A percentile compares a stretch with the other conserved stretches of the same genome.
Conservation (phyloP, 2,329 filamentous ascomycete species). For the Thyridium curvatum region DNA sequence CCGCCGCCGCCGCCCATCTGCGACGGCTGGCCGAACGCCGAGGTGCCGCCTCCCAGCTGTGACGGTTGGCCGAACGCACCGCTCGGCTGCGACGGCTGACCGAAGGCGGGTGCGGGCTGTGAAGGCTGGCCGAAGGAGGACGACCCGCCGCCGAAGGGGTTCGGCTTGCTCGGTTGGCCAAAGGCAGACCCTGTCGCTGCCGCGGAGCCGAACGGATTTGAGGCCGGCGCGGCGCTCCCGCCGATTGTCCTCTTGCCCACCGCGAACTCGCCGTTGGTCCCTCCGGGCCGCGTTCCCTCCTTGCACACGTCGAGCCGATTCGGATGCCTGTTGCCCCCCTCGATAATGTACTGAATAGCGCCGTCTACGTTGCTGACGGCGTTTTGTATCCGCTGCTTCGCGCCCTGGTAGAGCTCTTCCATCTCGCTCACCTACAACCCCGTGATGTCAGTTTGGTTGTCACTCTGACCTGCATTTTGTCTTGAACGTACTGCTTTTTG, state of each 20-base stretch:
- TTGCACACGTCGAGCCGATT: constrained; percentile 64
- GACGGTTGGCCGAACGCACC: constrained; percentile 10
- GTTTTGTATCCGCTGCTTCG: constrained; percentile 66
- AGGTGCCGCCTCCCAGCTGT: constrained; percentile 11
- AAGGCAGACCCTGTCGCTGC: constrained; percentile 19
- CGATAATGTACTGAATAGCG: constrained; percentile 63
- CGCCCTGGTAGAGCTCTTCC: constrained; percentile 54
- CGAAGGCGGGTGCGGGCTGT: constrained; percentile 21
- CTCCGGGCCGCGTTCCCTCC: constrained; percentile 33
- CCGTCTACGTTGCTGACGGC: constrained; percentile 63
- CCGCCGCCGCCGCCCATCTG: constrained; percentile 10
- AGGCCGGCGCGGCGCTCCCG: neutral
- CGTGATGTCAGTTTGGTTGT: constrained; percentile 1
- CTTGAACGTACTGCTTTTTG: constrained; percentile 41
- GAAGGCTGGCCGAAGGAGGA: constrained; percentile 15
- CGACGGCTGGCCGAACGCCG: constrained; percentile 23
- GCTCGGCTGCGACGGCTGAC: constrained; percentile 20
- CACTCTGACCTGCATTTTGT: constrained; percentile 9
- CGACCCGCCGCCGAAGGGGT: constrained; percentile 13
- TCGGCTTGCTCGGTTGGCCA: constrained; percentile 17
- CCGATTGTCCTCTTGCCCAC: constrained; percentile 25
- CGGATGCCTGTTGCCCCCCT: constrained; percentile 63
- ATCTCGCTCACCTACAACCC: constrained; percentile 52
- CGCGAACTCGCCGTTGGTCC: constrained; percentile 37
- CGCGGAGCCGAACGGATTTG: constrained; percentile 4